Conservation (phyloP, 345 rosid genomes). For the Geranium rotundifolium region DNA sequence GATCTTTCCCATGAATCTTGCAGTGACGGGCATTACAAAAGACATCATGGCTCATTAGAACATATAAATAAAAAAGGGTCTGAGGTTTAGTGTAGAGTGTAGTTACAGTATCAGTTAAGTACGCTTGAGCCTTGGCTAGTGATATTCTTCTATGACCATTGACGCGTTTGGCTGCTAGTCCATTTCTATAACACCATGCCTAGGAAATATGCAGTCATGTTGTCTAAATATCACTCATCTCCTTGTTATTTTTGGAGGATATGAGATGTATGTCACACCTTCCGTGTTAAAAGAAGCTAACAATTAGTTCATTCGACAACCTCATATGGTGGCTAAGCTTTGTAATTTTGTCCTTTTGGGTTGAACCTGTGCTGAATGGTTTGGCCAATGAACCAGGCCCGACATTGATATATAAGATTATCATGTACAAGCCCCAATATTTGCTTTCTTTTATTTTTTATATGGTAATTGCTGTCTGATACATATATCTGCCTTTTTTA, state of each 20-base stretch:
- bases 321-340: neutral
- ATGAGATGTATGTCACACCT: neutral
- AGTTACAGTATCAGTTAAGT: neutral
- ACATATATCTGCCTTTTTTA: no score
- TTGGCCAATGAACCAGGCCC: no score
- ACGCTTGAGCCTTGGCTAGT: neutral
- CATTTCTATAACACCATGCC: neutral
- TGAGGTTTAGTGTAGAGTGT: no score
- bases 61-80: neutral
- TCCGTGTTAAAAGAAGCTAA: neutral
- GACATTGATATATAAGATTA: no score
- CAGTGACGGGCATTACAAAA: no score
- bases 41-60: neutral
- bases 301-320: neutral
- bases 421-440: no score
- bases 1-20: no score
- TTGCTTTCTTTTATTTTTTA: no score
- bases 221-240: no score
- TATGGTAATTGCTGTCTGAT: no score
- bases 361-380: neutral
- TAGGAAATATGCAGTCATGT: neutral
- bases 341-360: neutral
- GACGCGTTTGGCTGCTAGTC: neutral
- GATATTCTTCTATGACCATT: neutral
- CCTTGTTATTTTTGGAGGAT: no score